These are phyloP conservation scores for Microbotryomycetes sp. DNA, from an alignment of 1,284 basidiomycete genomes.

Conservation along the genomic window DNA sequence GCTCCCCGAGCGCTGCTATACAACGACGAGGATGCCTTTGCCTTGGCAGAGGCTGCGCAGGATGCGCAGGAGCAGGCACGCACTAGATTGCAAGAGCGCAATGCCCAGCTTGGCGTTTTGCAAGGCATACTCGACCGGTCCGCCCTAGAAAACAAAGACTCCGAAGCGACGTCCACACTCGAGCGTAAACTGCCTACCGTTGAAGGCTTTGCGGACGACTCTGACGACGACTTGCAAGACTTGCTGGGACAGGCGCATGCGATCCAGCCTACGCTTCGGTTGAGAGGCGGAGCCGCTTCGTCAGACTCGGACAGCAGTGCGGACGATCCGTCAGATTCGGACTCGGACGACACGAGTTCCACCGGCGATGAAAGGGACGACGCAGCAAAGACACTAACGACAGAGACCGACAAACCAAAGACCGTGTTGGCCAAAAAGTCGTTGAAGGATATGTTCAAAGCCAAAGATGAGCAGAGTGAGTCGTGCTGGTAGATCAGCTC, in stretches of 20 bases:
- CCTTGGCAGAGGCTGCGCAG: slow-evolving; percentile 9
- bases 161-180: not conserved
- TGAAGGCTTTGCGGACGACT: slow-evolving; percentile 22
- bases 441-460: slow-evolving; percentile 25
- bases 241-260: slow-evolving; percentile 1
- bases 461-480: slow-evolving; percentile 20
- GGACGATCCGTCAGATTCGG: not conserved
- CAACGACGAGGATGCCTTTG: slow-evolving; percentile 30
- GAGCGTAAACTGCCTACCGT: slow-evolving; percentile 2
- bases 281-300: slow-evolving; percentile 13
- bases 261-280: slow-evolving; percentile 2
- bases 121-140: not conserved
- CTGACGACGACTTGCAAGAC: slow-evolving; percentile 3
- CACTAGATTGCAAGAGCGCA: slow-evolving; percentile 8
- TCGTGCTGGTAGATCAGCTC: not conserved
- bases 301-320: not conserved
- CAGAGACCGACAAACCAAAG: too few species aligned
- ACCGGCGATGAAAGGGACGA: not conserved
- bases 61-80: slow-evolving; percentile 9
- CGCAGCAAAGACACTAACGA: not conserved
- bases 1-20: slow-evolving; percentile 26
- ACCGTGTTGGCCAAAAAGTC: slow-evolving; percentile 1
- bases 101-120: slow-evolving; percentile 9
- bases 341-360: not conserved
- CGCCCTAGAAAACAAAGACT: not conserved